Base-by-base conservation (phyloP, 2,329 filamentous ascomycete genomes). In the Aspergillus jensenii region DNA sequence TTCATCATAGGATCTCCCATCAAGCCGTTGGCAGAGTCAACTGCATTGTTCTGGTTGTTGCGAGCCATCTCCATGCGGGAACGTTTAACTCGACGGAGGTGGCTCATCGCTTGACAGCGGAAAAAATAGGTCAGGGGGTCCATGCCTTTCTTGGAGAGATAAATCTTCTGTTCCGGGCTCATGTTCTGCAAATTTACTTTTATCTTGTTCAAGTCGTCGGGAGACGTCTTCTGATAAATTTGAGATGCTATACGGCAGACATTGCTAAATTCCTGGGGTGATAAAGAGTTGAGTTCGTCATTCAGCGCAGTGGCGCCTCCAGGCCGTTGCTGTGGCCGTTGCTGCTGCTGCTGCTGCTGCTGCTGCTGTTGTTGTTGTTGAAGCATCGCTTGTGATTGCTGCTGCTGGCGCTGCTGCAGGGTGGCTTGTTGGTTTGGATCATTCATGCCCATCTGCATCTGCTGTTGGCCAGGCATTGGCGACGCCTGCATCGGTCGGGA, bases 91-190 rank as follows among this genome's bases (percentile, higher is more conserved):
- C 67, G 70, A 53, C 71, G 74, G 64, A 79, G 71, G 62, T 74
- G 71, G 57, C 62, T 74, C 21, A 80, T 70, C 3, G 81, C 80
- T 54, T 82, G 77, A 39, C 76, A 75, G 43, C 79, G 80, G 65
- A 84, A 82, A 58, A 79, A 79, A 52, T 79, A 79, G 41, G 76
- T 74, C 41, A 85, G 64, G 0, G 82, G 81, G 50, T 84, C 79
- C 44, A 82, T 72, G 19, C 77, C 72, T 54, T 78, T 78, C 44
- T 69, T 67, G 14, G 73, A 63, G 41, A 84, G 62, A 53, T 76
- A 74, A 60, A 81, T 74, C 59, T 76, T 76, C 65, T 80, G 79
- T 23, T 83, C 78, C 1, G 76, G 74, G 11, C 76, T 75, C 76
- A 79, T 74, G 59, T 74, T 72, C 40, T 74, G 71, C n/a, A 83